phyloP scores from a whole-genome alignment of 495 filamentous ascomycete species.

The Podospora pseudopauciseta region DNA sequence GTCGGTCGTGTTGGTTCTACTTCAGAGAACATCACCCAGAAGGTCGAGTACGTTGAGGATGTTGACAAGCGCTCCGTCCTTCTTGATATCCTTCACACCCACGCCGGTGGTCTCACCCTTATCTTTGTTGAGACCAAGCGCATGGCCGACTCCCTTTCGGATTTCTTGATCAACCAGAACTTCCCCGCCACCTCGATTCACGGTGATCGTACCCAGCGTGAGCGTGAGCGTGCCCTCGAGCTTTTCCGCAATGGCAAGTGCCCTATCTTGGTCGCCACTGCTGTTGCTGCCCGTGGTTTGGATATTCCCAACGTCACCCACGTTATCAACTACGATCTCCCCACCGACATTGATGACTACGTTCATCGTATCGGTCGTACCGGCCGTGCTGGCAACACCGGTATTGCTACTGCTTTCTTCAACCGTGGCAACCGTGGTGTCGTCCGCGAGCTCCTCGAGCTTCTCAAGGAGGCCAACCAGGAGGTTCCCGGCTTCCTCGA shows the following conservation, averaged over 20 bases:
- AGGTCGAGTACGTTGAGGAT: slow-evolving; percentile 97
- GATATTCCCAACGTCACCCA: slow-evolving; percentile 99
- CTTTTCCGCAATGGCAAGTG: slow-evolving; percentile 94
- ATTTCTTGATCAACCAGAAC: slow-evolving; percentile 96
- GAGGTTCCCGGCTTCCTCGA: slow-evolving; percentile 92
- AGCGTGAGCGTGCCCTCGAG: slow-evolving; percentile 95
- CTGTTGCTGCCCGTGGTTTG: slow-evolving; percentile 89
- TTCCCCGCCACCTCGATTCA: slow-evolving; percentile 99
- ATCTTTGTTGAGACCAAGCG: slow-evolving; percentile 99
- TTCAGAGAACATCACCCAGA: slow-evolving; percentile 98
- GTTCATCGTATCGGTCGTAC: slow-evolving; percentile 99
- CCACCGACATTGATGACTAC: slow-evolving; percentile 98
- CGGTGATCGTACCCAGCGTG: slow-evolving; percentile 95
- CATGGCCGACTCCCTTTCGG: slow-evolving; percentile 95
- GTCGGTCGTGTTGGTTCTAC: slow-evolving; percentile 99
- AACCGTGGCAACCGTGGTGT: slow-evolving; percentile 98
- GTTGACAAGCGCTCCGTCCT: slow-evolving; percentile 95
- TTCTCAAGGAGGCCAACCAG: slow-evolving; percentile 97
- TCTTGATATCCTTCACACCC: slow-evolving; percentile 94
- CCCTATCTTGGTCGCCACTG: slow-evolving; percentile 94
- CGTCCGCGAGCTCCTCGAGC: slow-evolving; percentile 88
- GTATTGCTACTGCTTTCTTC: slow-evolving; percentile 98
- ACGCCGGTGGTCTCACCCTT: slow-evolving; percentile 83
- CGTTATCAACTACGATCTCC: slow-evolving; percentile 98
- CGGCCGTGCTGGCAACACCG: slow-evolving; percentile 97